Evolutionary conservation across 2,329 filamentous ascomycete genomes (phyloP).

Genomic region (Cordyceps militaris): DNA sequence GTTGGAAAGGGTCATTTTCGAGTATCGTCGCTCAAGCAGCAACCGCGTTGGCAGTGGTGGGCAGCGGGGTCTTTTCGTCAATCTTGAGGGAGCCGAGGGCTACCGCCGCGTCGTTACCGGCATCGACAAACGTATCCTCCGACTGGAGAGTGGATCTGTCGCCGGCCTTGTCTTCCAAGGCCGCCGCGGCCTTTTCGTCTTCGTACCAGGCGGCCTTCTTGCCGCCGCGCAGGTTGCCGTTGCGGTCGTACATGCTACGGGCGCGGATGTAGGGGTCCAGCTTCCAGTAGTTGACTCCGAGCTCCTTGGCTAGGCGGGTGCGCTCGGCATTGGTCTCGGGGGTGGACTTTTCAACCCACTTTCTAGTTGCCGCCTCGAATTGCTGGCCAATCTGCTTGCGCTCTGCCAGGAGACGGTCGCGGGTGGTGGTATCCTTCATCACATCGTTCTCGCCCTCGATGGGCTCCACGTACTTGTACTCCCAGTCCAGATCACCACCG

Average conservation of each 20-base stretch:
- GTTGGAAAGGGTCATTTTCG: background rate
- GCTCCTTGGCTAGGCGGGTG: constrained; percentile 38
- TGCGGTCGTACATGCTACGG: constrained; percentile 55
- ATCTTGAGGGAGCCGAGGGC: background rate
- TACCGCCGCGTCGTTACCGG: background rate
- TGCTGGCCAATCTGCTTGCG: constrained; percentile 45
- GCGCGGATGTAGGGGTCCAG: constrained; percentile 62
- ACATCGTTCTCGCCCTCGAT: constrained; percentile 49
- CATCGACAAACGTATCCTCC: constrained; percentile 11
- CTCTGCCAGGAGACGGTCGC: constrained; percentile 42
- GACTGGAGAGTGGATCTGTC: constrained; percentile 3
- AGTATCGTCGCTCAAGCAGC: constrained; percentile 5
- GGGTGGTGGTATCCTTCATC: constrained; percentile 38
- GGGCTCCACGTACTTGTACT: constrained; percentile 59
- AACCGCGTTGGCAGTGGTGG: constrained; percentile 8
- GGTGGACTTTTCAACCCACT: constrained; percentile 47
- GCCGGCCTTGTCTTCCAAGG: background rate
- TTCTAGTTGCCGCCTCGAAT: constrained; percentile 51
- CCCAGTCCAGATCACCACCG: constrained; percentile 66
- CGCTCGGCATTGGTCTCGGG: constrained; percentile 27
- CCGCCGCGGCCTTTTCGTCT: constrained; percentile 9
- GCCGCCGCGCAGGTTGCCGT: constrained; percentile 38
- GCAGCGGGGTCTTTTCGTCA: constrained; percentile 4
- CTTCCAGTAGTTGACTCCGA: constrained; percentile 61
- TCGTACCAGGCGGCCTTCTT: constrained; percentile 9